phyloP scores from a whole-genome alignment of 176 grass and related monocot genomes.

The Pontederia crassipes region DNA sequence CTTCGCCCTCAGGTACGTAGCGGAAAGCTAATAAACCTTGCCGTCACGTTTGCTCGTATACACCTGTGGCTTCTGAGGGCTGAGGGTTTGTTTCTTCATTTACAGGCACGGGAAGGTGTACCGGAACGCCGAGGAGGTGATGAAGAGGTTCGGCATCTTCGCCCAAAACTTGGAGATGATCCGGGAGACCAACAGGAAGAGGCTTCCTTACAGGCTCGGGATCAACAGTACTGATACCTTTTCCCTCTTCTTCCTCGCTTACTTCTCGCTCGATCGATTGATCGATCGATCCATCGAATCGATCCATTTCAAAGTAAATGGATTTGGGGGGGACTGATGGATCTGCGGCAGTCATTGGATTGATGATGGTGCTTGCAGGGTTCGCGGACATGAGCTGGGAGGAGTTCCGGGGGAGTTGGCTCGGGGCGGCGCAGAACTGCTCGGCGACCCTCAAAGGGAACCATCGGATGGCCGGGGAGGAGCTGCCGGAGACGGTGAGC shows the following conservation, averaged over 20 bases:
- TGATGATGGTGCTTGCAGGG: slow-evolving; percentile 16
- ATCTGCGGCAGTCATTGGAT: neutral
- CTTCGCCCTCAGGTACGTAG: slow-evolving; percentile 52
- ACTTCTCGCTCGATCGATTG: neutral
- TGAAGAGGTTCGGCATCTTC: slow-evolving; percentile 62
- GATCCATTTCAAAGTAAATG: neutral
- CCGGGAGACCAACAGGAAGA: slow-evolving; percentile 57
- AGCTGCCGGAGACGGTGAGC: slow-evolving; percentile 64
- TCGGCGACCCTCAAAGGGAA: slow-evolving; percentile 79
- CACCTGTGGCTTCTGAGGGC: neutral
- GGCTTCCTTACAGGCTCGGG: slow-evolving; percentile 71
- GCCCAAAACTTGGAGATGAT: slow-evolving; percentile 67
- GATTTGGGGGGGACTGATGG: slow-evolving; percentile 2
- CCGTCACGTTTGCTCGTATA: neutral
- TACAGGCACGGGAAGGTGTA: slow-evolving; percentile 78
- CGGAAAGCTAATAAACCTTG: neutral
- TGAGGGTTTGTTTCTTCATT: neutral
- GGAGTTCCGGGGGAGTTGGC: slow-evolving; percentile 59
- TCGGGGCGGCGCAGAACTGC: slow-evolving; percentile 88
- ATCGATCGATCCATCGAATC: neutral
- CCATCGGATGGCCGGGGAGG: slow-evolving; percentile 46
- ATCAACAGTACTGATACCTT: slow-evolving; percentile 53
- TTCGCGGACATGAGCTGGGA: slow-evolving; percentile 98
- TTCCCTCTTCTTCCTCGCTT: slow-evolving; percentile 6
- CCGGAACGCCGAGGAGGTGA: slow-evolving; percentile 54